phyloP scores from a whole-genome alignment of 352 stramenopile genomes.

The Phytophthora aleatoria region DNA sequence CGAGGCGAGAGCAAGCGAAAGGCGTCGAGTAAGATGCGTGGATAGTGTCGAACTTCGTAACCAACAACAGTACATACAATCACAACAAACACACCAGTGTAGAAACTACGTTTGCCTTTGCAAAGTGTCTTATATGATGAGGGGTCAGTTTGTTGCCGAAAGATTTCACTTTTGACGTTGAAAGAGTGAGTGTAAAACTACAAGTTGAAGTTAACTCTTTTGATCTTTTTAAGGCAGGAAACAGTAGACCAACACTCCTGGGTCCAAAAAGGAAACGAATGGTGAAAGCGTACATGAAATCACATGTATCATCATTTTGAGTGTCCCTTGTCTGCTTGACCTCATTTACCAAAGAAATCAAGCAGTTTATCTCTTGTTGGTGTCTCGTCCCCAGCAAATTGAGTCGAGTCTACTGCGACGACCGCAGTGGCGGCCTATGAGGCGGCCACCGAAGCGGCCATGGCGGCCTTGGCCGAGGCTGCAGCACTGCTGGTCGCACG shows the following conservation, averaged over 20 bases:
- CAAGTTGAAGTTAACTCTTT: neutral
- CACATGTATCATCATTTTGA: slow-evolving; percentile 36
- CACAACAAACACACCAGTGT: slow-evolving; percentile 7
- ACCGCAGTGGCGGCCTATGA: slow-evolving; percentile 29
- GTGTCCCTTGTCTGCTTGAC: slow-evolving; percentile 24
- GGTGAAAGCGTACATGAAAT: slow-evolving; percentile 18
- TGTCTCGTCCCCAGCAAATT: slow-evolving; percentile 13
- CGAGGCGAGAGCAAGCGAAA: slow-evolving; percentile 3
- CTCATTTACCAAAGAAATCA: slow-evolving; percentile 29
- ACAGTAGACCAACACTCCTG: neutral
- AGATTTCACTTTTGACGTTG: neutral
- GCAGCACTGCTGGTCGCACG: slow-evolving; percentile 44
- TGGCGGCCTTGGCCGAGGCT: slow-evolving; percentile 43
- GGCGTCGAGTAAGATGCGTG: slow-evolving; percentile 9
- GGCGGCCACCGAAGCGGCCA: slow-evolving; percentile 47
- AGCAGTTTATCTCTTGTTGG: slow-evolving; percentile 8
- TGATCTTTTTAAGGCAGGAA: too few species aligned
- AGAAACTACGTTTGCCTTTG: too few species aligned
- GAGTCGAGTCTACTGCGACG: slow-evolving; percentile 20
- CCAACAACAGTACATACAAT: slow-evolving; percentile 31
- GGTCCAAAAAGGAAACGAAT: neutral
- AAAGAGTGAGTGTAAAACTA: neutral
- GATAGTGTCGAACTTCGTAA: slow-evolving; percentile 17
- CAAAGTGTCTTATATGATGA: too few species aligned
- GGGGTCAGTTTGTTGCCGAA: neutral